phyloP scores from a whole-genome alignment of 768 basidiomycete species.

The Trametes cinnabarina region DNA sequence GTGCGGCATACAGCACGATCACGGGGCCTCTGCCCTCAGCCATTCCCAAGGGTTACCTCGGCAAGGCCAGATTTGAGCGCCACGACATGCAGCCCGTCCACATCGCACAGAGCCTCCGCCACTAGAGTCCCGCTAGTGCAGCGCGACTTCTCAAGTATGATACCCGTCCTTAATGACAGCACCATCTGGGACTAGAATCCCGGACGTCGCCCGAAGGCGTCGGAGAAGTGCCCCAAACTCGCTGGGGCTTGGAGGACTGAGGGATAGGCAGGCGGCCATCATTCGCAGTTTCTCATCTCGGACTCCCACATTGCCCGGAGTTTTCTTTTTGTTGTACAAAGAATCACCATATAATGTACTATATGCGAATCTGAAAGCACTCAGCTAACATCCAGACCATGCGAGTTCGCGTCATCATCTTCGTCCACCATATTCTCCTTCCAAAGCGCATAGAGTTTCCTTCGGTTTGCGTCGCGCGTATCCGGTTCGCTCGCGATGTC shows the following conservation, averaged over 20 bases:
- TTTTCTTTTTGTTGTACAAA: conserved; percentile 7
- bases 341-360: conserved; percentile 6
- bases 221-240: not conserved
- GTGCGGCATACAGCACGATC: conserved; percentile 3
- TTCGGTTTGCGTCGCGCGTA: conserved; percentile 75
- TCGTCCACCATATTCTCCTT: conserved; percentile 55
- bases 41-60: conserved; percentile 23
- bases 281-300: not conserved
- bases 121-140: conserved; percentile 4
- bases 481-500: conserved; percentile 69
- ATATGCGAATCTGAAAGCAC: not conserved
- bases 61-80: conserved; percentile 17
- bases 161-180: conserved; percentile 17
- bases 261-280: not conserved
- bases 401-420: conserved; percentile 33
- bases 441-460: conserved; percentile 83
- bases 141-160: conserved; percentile 11
- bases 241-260: not conserved
- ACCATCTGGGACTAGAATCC: conserved; percentile 17
- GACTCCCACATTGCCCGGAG: not conserved
- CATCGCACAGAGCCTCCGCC: conserved; percentile 10
- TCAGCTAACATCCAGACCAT: conserved; percentile 17
- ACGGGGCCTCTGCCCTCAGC: conserved; percentile 19
- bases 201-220: not conserved
- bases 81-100: conserved; percentile 15